Base-by-base conservation (phyloP, 1,284 basidiomycete genomes). In the Ustilago bromivora region DNA sequence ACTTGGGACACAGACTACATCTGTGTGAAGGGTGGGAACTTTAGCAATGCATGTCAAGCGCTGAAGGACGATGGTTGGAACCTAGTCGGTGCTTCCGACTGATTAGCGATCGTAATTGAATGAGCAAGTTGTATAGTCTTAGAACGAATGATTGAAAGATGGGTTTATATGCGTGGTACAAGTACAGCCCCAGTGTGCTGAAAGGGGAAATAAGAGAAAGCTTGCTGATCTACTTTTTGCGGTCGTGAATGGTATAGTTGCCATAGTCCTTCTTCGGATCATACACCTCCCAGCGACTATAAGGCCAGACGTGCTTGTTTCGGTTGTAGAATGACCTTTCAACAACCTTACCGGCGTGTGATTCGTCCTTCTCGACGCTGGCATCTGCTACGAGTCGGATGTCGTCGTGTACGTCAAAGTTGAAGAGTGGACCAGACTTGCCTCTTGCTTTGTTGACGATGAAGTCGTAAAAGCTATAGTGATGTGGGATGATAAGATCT, bases 391-490 rank as follows among this genome's bases (percentile, higher is more conserved):
- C 89, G 74, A 99, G 87, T 5, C 97, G 93, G 11, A 99, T 93
- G 85, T 99, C 96, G 84, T 99, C 96, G 87, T 99, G 96, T 8
- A 98, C 97, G 86, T 99, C 97, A 86, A 99, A 99, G 87, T 94
- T 97, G 89, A 99, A 99, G 61, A 99, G 87, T 1, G 96, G 96
- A 0, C 96, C 97, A 0, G 95, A 98, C 87, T 99, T 99, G 23
- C 97, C 97, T 34, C 97, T 91, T 4, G 96, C 95, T 88, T 98
- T 98, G 90, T 98, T 97, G 79, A 98, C 89, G 82, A 99, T 97
- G 80, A 99, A 98, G 87, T 98, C 94, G 87, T 98, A 99, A 86
- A 99, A 98, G 3, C 95, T 97, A 87, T 98, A 91, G 86, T 99
- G 96, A 93, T 98, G 86, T 17, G 68, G 60, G 56, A 78, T 70